Base-by-base conservation (phyloP, 257 asterid species). In the Capsicum baccatum region DNA sequence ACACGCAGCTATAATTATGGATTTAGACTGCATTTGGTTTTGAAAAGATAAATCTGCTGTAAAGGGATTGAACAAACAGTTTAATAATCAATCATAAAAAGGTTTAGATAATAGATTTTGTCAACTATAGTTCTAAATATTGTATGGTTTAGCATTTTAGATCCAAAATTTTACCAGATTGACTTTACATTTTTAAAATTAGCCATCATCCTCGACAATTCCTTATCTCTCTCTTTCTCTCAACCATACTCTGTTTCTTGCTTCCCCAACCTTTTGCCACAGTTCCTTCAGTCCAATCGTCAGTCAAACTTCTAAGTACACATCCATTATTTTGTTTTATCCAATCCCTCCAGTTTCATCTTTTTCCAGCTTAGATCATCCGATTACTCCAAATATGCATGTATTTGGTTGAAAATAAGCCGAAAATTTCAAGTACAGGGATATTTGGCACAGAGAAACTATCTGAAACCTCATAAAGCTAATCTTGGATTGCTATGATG, bases 321-420 rank as follows among this genome's bases (percentile, higher is more conserved):
- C 14, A 76, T 21, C 47, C 59, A 26, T 76, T 76, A 76, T 76
- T 76, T 76, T 76, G 62, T 21, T 74, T 9, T 48, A 73, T 48
- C n/a, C 42, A 48, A n/a, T 44, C 80, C 39, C 62, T 74, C 4
- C 4, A 50, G 59, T 14, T 48, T 48, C 80, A 74, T 74, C 19
- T 0, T 48, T 73, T 21, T 11, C 1, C 59, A 19, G 80, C 60
- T 74, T 2, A 6, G 8, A 74, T 74, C 11, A 50, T 48, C 42
- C n/a, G 17, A 50, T 12, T 76, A 21, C 47, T 8, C 21, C 47
- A 52, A 76, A 76, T 52, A 76, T 52, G 0, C 42, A 26, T 52
- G 63, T 3, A 76, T 12, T 52, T 2, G 14, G 44, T 52, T 0
- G 8, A 13, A 48, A 76, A 76, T 76, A 73, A 47, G 42, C 60